These are phyloP conservation scores for Paraphoma sp. DNA, from an alignment of 2,329 filamentous ascomycete species.

Conservation along the genomic window DNA sequence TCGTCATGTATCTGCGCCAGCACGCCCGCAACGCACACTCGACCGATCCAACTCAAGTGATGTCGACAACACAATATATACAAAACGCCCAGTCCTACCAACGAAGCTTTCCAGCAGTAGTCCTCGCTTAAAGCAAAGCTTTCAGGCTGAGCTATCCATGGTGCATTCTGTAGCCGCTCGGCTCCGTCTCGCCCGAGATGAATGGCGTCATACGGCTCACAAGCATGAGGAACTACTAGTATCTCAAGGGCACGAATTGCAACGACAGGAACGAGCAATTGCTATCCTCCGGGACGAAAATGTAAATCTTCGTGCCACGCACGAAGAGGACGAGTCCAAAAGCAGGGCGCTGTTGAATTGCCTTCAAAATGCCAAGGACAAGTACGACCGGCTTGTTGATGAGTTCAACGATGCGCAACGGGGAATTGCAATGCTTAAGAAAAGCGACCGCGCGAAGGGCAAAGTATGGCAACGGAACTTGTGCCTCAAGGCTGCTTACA, in stretches of 20 bases:
- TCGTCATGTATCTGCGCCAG: slow-evolving; percentile 13
- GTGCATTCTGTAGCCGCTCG: slow-evolving; percentile 4
- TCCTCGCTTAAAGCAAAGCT: background rate
- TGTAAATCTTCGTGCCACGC: background rate
- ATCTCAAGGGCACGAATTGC: background rate
- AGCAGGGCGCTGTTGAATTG: slow-evolving; percentile 1
- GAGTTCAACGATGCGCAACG: slow-evolving; percentile 10
- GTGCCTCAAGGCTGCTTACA: slow-evolving; percentile 14
- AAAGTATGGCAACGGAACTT: slow-evolving; percentile 24
- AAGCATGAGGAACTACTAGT: slow-evolving; percentile 6
- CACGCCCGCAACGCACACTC: background rate
- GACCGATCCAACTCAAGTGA: background rate
- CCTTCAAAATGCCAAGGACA: background rate
- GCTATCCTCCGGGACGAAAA: background rate
- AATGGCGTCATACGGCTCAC: slow-evolving; percentile 7
- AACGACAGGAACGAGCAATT: background rate
- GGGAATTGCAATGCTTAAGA: slow-evolving; percentile 11
- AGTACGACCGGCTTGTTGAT: slow-evolving; percentile 10
- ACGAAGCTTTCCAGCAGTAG: background rate
- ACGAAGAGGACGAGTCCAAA: slow-evolving; percentile 3
- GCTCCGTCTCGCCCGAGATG: slow-evolving; percentile 11
- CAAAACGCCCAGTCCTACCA: background rate
- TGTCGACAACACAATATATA: background rate
- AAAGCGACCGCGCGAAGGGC: slow-evolving; percentile 22
- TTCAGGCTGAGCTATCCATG: slow-evolving; percentile 6